Percentiles rank a stretch among this genome's conserved stretches.
phyloP scores from a whole-genome alignment of 2,329 filamentous ascomycete species.

The Alternaria burnsii region DNA sequence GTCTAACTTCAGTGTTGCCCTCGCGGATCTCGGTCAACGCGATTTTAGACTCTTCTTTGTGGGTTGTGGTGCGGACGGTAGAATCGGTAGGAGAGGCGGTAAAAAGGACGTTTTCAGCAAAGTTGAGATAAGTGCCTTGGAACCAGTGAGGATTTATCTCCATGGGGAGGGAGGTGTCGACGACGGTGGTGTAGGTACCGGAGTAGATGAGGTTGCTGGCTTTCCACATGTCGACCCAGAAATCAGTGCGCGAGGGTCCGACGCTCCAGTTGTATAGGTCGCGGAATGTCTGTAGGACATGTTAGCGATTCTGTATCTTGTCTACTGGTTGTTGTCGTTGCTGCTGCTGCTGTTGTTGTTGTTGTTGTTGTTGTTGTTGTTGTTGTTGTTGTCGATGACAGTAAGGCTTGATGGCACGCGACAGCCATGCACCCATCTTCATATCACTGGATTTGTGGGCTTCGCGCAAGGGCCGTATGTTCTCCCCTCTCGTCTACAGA shows the following conservation, averaged over 20 bases:
- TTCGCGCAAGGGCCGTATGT: neutral
- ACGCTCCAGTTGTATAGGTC: constrained; percentile 77
- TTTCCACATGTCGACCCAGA: constrained; percentile 48
- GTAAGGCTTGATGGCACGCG: neutral
- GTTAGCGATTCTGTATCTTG: neutral
- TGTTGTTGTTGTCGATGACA: neutral
- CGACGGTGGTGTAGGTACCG: constrained; percentile 53
- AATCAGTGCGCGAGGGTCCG: constrained; percentile 60
- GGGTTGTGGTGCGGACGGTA: constrained; percentile 59
- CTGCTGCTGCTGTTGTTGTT: too few relatives aligned
- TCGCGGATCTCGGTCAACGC: constrained; percentile 78
- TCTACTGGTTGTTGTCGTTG: neutral
- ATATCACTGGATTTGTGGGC: neutral
- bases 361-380: too few relatives aligned
- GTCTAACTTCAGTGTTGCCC: constrained; percentile 61
- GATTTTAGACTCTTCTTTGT: constrained; percentile 76
- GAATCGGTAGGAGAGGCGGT: constrained; percentile 55
- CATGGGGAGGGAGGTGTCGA: constrained; percentile 76
- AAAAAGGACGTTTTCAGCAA: constrained; percentile 82
- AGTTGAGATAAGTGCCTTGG: constrained; percentile 75
- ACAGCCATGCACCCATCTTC: neutral
- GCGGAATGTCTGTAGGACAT: constrained; percentile 65
- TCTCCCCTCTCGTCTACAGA: neutral
- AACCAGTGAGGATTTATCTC: constrained; percentile 81
- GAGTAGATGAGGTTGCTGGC: constrained; percentile 40